Evolutionary conservation across 2,329 filamentous ascomycete species (phyloP), one percentile per base, ranked within the genome.

Genomic region (Ophiocordyceps sinensis): DNA sequence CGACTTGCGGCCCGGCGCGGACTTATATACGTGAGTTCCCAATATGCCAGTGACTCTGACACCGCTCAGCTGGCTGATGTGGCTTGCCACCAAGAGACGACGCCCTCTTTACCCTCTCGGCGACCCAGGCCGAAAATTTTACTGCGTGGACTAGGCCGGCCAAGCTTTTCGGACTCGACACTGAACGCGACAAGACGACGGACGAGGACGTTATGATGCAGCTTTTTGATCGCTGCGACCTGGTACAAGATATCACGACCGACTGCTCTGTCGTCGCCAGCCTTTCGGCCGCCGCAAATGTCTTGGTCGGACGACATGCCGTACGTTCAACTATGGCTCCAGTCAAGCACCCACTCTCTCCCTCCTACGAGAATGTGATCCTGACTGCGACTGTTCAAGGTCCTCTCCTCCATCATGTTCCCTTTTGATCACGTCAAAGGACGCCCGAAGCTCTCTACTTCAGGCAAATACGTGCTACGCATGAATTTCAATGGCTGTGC

Each of bases 211-310:
- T 68, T 13, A 63, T 73, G 11, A 84, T 85, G 77, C 60, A 64
- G 37, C 66, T 71, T 14, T 61, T 63, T 7, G 62, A 68, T 9
- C 70, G 73, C 13, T 77, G 84, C 45, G 89, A 98, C 59, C 72
- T 98, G 8, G 87, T 95, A 3, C 91, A 98, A 60, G 91, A 98
- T 60, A 79, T 94, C 44, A 88, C 89, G 5, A 93, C 89, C 1
- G 91, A 98, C 58, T 98, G 91, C 56, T 96, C 91, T 1, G 89
- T 98, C 4, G 89, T 98, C 26, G 91, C 91, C 14, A 95, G 91
- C 57, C 70, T 98, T 6, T 95, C 88, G 56, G 87, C 88, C 23
- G 80, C 77, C 21, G 79, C 82, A 45, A 79, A 79, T 34, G 70
- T 79, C 9, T 72, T 79, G 45, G 78, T 78, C 15, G 82, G 81